phyloP scores from a whole-genome alignment of 2,329 filamentous ascomycete genomes.

The Ambrosiella xylebori region DNA sequence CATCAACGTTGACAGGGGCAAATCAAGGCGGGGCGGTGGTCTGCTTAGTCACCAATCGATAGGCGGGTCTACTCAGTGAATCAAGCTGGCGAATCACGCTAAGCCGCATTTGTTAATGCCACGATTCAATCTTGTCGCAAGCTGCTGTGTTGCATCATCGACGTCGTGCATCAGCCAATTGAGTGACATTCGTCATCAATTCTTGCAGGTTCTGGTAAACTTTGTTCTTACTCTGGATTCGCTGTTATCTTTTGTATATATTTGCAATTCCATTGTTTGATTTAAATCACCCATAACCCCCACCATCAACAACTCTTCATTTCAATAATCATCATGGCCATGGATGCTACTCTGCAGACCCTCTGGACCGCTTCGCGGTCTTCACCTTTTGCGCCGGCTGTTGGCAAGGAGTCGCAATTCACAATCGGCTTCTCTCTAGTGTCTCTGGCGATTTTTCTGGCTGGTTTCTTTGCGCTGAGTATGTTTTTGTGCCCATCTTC shows the following conservation, averaged over 20 bases:
- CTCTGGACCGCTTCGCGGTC: constrained; percentile 86
- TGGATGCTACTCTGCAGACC: constrained; percentile 70
- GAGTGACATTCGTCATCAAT: background rate
- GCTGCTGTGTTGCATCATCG: background rate
- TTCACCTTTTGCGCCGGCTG: constrained; percentile 64
- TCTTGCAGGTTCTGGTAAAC: background rate
- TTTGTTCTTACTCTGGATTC: background rate
- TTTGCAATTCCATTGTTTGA: background rate
- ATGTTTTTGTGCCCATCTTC: constrained; percentile 20
- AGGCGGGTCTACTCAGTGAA: background rate
- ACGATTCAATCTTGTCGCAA: constrained; percentile 11
- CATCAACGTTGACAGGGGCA: too few relatives aligned
- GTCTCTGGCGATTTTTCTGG: constrained; percentile 52
- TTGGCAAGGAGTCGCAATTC: constrained; percentile 76
- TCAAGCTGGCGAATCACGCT: constrained; percentile 1
- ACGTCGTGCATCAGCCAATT: background rate
- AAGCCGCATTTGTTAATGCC: constrained; percentile 11
- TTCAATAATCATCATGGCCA: constrained; percentile 23
- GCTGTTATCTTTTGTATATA: background rate
- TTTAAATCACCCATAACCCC: background rate
- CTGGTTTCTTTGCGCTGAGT: constrained; percentile 77
- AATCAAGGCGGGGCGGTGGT: too few relatives aligned
- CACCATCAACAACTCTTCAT: background rate
- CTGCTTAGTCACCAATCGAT: background rate
- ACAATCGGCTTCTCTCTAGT: constrained; percentile 61